Percentiles rank a stretch among this genome's conserved stretches.
These are phyloP conservation scores for Trifolium subterraneum DNA, from an alignment of 306 rosid species.

Conservation along the genomic window DNA sequence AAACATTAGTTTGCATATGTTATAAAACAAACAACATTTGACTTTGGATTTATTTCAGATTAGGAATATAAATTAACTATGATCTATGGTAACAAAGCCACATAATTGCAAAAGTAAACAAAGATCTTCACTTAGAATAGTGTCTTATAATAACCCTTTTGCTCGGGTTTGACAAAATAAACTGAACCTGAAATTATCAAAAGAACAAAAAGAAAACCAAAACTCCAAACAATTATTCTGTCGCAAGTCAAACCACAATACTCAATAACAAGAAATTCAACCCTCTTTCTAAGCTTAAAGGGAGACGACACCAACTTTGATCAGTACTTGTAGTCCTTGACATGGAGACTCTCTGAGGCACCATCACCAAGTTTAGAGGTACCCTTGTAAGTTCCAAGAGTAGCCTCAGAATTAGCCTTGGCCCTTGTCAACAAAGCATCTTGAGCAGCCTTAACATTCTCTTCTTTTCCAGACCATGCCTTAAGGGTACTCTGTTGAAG, in stretches of 20 bases:
- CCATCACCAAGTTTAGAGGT: conserved; percentile 43
- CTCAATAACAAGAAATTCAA: conserved; percentile 32
- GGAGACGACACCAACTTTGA: conserved; percentile 16
- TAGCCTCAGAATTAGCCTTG: conserved; percentile 53
- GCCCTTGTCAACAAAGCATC: conserved; percentile 45
- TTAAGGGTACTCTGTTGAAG: conserved; percentile 55
- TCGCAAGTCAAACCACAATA: conserved; percentile 23
- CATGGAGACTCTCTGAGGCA: conserved; percentile 46
- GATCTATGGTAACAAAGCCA: not conserved
- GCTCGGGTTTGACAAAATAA: conserved; percentile 25
- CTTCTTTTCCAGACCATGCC: conserved; percentile 52
- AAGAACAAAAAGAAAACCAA: not conserved
- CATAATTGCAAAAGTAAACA: conserved; percentile 19
- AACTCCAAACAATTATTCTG: conserved; percentile 38
- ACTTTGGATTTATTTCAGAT: no score
- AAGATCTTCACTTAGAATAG: conserved; percentile 4
- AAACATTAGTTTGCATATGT: no score
- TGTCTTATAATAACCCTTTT: conserved; percentile 18
- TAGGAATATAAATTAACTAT: no score
- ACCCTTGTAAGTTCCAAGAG: conserved; percentile 53
- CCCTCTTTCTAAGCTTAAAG: not conserved
- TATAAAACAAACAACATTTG: no score
- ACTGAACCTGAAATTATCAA: conserved; percentile 25
- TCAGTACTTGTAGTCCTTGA: conserved; percentile 47
- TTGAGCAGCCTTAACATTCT: conserved; percentile 52